phyloP scores from a whole-genome alignment of 2,329 filamentous ascomycete genomes.

The Neofusicoccum umdonicola region DNA sequence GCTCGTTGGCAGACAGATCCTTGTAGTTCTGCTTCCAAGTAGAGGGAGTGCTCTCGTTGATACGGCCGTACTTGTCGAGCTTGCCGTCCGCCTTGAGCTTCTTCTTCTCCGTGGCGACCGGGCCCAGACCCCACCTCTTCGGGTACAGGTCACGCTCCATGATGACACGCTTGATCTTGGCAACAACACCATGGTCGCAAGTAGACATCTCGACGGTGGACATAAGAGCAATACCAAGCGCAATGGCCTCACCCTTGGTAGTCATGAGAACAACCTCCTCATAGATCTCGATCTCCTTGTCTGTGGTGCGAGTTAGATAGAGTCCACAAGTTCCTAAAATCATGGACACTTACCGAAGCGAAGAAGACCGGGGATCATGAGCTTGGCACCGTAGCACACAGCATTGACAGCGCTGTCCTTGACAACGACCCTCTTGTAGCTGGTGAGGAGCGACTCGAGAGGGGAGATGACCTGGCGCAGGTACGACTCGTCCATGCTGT shows the following conservation, averaged over 20 bases:
- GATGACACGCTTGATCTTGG: conserved; percentile 98
- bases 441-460: conserved; percentile 84
- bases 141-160: conserved; percentile 99
- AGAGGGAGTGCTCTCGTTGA: conserved; percentile 89
- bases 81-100: conserved; percentile 98
- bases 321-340: neutral
- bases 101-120: conserved; percentile 95
- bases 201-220: conserved; percentile 95
- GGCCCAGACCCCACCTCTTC: conserved; percentile 91
- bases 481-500: conserved; percentile 90
- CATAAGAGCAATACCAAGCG: conserved; percentile 95
- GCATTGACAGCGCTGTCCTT: conserved; percentile 97
- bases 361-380: conserved; percentile 95
- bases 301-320: conserved; percentile 44
- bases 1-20: conserved; percentile 57
- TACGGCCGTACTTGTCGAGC: conserved; percentile 92
- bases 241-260: conserved; percentile 98
- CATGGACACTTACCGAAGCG: conserved; percentile 68
- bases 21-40: conserved; percentile 93
- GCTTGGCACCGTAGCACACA: conserved; percentile 96
- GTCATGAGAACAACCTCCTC: conserved; percentile 98
- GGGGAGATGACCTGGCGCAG: conserved; percentile 88
- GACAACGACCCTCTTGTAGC: conserved; percentile 95
- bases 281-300: conserved; percentile 86
- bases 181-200: conserved; percentile 95